A percentile compares a stretch with the other conserved stretches of the same genome.
phyloP scores from a whole-genome alignment of 176 grass and related monocot genomes.

The Eragrostis curvula region DNA sequence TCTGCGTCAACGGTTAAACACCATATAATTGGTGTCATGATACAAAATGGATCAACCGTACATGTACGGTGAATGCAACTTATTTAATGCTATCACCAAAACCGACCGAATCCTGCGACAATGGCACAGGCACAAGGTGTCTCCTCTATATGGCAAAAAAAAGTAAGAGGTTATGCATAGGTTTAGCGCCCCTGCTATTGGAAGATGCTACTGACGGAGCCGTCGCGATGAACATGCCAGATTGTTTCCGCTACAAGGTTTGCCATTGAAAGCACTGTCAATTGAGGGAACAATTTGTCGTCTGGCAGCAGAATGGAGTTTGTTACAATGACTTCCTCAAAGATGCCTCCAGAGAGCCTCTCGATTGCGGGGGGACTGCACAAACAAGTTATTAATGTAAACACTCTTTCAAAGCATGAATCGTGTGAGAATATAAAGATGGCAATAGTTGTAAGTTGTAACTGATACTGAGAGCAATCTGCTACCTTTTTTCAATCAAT shows the following conservation, averaged over 20 bases:
- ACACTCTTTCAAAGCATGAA: slow-evolving; percentile 3
- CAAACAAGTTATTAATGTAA: slow-evolving; percentile 26
- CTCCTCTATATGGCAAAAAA: slow-evolving; percentile 38
- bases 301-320: slow-evolving; percentile 80
- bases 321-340: slow-evolving; percentile 89
- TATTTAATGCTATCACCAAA: slow-evolving; percentile 44
- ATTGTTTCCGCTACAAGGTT: slow-evolving; percentile 95
- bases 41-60: neutral
- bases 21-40: neutral
- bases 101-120: slow-evolving; percentile 6
- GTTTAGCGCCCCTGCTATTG: slow-evolving; percentile 31
- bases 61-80: slow-evolving; percentile 15
- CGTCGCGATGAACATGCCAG: slow-evolving; percentile 77
- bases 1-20: neutral
- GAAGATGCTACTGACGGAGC: slow-evolving; percentile 80
- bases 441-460: neutral
- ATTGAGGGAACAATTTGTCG: slow-evolving; percentile 69
- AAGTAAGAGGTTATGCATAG: neutral
- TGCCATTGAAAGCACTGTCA: slow-evolving; percentile 87
- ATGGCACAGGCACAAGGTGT: slow-evolving; percentile 22
- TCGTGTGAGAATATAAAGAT: neutral
- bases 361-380: slow-evolving; percentile 85
- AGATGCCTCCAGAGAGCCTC: slow-evolving; percentile 80
- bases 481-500: slow-evolving; percentile 9
- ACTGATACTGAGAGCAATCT: neutral